Evolutionary conservation across 2,329 filamentous ascomycete species (phyloP), one percentile per base, ranked within the genome.

Genomic region (Pseudogymnoascus sp.): DNA sequence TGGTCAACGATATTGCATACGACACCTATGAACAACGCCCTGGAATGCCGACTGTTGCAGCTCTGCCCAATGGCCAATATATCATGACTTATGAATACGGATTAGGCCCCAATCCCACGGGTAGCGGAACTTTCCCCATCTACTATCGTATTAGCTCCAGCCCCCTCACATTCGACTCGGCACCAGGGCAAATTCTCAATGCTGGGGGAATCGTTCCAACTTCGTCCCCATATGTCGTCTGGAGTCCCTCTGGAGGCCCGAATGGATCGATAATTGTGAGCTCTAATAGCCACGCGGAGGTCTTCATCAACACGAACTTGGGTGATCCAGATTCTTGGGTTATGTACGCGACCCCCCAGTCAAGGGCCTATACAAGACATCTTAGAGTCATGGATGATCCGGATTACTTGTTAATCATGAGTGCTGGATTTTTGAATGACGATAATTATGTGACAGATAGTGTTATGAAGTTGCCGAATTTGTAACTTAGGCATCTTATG

Each of bases 21-120:
- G 75, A 78, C 10, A 79, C 77, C 64, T 86, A 87, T 72, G 80
- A 78, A 6, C 82, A 79, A 64, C 83, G 87, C 1, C 87, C 87
- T 0, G 87, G 87, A 64, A 89, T 89, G 87, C 80, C 86, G 2
- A 82, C 79, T 1, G 77, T 89, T 5, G 77, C 81, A 1, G 68
- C 78, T 69, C 78, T 89, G 7, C 75, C 84, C 68, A 66, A 60
- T 40, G 83, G 61, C 3, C 62, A 82, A 70, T 88, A 79, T 73
- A 82, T 89, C 69, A 81, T 85, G 74, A 78, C 79, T 6, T 87
- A 88, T 72, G 86, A 88, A 71, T 85, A 82, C 23, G 46, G 44
- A 15, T 53, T 61, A 4, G 63, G 63, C 3, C 17, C 61, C 6
- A 64, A 59, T 10, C 63, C 61, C 11, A 37, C 17, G 2, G 50